These are phyloP conservation scores for Moesziomyces globuligerus DNA, from an alignment of 1,284 basidiomycete species.

Conservation along the genomic window DNA sequence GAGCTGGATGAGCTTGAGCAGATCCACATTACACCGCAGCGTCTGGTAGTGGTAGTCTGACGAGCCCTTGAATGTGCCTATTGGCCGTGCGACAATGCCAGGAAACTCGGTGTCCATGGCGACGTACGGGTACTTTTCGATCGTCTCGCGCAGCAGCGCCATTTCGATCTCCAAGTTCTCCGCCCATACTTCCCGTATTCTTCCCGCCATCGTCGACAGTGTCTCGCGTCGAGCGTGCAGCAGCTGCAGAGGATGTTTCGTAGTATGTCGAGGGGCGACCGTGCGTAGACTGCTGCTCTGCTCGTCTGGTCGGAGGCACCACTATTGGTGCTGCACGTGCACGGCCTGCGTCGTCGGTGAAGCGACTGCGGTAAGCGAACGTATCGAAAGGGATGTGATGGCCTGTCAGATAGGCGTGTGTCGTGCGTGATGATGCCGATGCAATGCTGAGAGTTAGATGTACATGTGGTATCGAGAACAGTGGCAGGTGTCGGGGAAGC, in stretches of 20 bases:
- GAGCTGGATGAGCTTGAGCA: slow-evolving; percentile 96
- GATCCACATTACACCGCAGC: slow-evolving; percentile 93
- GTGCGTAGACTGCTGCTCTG: too few species aligned
- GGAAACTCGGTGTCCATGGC: slow-evolving; percentile 99
- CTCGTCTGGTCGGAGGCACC: neutral
- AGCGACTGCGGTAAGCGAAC: neutral
- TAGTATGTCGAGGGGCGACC: neutral
- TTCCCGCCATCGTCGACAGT: slow-evolving; percentile 52
- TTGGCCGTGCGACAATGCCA: slow-evolving; percentile 95
- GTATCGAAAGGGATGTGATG: neutral
- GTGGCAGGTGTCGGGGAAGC: neutral
- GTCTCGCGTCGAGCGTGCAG: neutral
- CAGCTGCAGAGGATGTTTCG: neutral
- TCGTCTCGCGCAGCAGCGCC: slow-evolving; percentile 82
- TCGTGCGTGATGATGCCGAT: neutral
- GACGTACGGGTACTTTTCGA: slow-evolving; percentile 91
- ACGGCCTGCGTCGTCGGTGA: neutral
- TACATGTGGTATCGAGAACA: neutral
- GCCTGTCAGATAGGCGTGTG: neutral
- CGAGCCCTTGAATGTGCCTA: slow-evolving; percentile 93
- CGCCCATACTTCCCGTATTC: slow-evolving; percentile 83
- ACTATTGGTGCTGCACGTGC: neutral
- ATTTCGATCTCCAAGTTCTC: slow-evolving; percentile 93
- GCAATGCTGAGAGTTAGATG: neutral
- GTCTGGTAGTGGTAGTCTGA: slow-evolving; percentile 99